Percentiles rank a stretch among this genome's conserved stretches.
Evolutionary conservation across 495 filamentous ascomycete genomes (phyloP).

Genomic region (Neurospora tetrasperma): DNA sequence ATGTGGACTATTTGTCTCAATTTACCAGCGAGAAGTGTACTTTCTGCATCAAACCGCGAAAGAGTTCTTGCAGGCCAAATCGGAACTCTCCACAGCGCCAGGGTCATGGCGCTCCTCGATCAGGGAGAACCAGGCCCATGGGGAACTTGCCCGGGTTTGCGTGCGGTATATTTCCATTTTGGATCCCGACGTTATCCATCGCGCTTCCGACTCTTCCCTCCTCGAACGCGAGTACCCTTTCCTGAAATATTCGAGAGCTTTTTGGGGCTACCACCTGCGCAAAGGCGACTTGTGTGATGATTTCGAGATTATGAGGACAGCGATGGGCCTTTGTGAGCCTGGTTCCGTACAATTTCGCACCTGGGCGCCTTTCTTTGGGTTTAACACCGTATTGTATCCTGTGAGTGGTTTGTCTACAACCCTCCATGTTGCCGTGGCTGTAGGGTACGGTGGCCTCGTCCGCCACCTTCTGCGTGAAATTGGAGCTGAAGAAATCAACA

Average conservation of each 20-base stretch:
- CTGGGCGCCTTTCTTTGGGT: no score
- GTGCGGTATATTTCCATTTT: background rate
- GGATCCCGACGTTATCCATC: background rate
- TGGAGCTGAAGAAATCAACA: background rate
- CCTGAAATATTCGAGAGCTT: background rate
- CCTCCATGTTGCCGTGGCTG: background rate
- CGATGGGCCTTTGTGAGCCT: background rate
- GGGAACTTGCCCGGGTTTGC: background rate
- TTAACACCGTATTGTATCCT: no score
- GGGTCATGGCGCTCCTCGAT: no score
- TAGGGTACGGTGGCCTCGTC: background rate
- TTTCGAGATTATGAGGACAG: background rate
- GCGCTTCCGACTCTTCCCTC: accelerated
- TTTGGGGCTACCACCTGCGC: background rate
- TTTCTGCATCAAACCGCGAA: background rate
- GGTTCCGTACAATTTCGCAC: background rate
- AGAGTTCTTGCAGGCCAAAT: background rate
- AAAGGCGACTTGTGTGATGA: background rate
- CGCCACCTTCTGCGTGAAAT: background rate
- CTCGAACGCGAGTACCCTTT: background rate
- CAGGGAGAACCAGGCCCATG: background rate
- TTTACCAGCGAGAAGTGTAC: background rate
- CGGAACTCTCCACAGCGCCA: no score
- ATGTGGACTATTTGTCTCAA: background rate
- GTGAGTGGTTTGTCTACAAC: no score